Evolutionary conservation across 139 green algal genomes (phyloP).

Genomic region (Chlorella sorokiniana): DNA sequence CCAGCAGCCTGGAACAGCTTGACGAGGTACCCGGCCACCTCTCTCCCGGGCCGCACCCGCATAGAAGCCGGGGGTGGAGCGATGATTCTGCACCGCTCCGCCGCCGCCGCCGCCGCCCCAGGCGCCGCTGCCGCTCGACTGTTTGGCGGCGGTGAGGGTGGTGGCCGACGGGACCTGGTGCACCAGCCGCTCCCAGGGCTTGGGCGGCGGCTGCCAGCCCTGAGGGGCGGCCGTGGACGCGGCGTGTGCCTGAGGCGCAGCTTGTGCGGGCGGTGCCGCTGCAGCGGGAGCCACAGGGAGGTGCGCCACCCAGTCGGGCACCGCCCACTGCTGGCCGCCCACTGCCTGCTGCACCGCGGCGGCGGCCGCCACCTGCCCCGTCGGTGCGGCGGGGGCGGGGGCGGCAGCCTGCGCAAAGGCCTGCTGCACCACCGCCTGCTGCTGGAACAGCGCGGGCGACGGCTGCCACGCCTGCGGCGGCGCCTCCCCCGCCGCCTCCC

Average conservation of each 20-base stretch:
- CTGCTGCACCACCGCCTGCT: not conserved
- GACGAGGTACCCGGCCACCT: not conserved
- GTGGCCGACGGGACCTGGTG: not conserved
- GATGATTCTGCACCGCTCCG: not conserved
- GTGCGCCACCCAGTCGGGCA: slow-evolving; percentile 16
- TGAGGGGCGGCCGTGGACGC: not conserved
- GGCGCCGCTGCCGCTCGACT: slow-evolving; percentile 4
- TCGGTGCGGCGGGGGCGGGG: not conserved
- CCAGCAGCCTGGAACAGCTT: not conserved
- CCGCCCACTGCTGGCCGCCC: not conserved
- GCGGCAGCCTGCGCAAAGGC: not conserved
- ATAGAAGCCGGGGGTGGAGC: slow-evolving; percentile 19
- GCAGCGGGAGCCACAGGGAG: not conserved
- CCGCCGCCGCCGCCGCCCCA: not conserved
- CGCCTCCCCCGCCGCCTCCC: not conserved
- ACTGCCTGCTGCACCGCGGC: not conserved
- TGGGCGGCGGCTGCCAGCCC: not conserved
- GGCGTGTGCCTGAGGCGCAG: not conserved
- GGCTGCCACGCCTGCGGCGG: not conserved
- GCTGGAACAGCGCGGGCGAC: not conserved
- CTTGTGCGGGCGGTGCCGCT: not conserved
- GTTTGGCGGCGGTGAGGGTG: not conserved
- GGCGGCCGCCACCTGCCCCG: not conserved
- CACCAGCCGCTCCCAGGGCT: slow-evolving; percentile 1
- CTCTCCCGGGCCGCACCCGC: not conserved